A percentile compares a stretch with the other conserved stretches of the same genome.
Evolutionary conservation across 2,329 filamentous ascomycete species (phyloP).

Genomic region (Seiridium unicorne): DNA sequence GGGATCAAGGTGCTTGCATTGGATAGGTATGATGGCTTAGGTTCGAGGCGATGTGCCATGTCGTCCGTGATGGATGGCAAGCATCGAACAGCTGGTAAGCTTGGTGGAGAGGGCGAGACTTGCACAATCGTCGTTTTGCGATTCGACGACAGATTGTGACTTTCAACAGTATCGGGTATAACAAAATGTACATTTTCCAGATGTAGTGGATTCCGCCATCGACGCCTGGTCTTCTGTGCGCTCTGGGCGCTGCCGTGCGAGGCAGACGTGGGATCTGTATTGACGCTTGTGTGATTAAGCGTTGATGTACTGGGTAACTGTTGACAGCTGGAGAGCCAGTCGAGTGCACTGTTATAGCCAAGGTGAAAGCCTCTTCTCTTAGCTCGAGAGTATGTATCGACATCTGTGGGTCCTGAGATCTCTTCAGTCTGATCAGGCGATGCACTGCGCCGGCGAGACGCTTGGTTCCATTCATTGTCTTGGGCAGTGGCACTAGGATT

Average conservation of each 20-base stretch:
- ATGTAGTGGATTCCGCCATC: constrained; percentile 11
- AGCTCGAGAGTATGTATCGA: constrained; percentile 9
- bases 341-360: constrained; percentile 7
- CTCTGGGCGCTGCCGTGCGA: too few relatives aligned
- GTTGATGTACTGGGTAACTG: neutral
- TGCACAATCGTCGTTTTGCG: constrained; percentile 26
- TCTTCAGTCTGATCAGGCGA: neutral
- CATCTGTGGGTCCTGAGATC: neutral
- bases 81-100: neutral
- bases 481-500: constrained; percentile 1
- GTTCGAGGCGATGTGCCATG: neutral
- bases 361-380: constrained; percentile 7
- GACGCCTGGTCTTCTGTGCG: neutral
- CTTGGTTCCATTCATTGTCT: neutral
- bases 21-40: constrained; percentile 7
- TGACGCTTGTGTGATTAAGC: too few relatives aligned
- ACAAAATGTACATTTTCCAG: constrained; percentile 26
- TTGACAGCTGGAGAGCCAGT: neutral
- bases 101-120: constrained; percentile 13
- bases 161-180: constrained; percentile 11
- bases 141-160: constrained; percentile 16
- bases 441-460: neutral
- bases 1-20: neutral
- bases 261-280: too few relatives aligned
- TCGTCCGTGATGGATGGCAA: constrained; percentile 4